A percentile compares a stretch with the other conserved stretches of the same genome.
phyloP scores from a whole-genome alignment of 2,329 filamentous ascomycete species.

The Furcasterigmium furcatum region DNA sequence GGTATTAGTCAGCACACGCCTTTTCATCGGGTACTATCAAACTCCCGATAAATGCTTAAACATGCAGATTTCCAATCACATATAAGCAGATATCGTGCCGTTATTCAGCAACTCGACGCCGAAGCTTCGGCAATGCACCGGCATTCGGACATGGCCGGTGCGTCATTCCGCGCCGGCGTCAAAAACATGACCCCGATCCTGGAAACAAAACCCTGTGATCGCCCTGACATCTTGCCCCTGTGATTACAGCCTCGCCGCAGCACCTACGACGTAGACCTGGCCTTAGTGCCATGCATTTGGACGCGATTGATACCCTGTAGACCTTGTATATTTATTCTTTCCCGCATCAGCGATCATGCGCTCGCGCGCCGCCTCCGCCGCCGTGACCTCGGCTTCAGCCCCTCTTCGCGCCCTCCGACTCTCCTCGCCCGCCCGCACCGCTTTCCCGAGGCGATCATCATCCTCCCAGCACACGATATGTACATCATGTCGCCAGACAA shows the following conservation, averaged over 20 bases:
- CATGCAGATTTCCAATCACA: too few relatives aligned
- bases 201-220: not conserved
- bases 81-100: too few relatives aligned
- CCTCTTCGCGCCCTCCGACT: constrained; percentile 2
- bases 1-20: too few relatives aligned
- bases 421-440: constrained; percentile 2
- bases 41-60: too few relatives aligned
- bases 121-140: constrained; percentile 1
- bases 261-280: not conserved
- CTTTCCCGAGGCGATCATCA: not conserved
- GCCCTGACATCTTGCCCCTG: not conserved
- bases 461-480: not conserved
- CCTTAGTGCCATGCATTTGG: too few relatives aligned
- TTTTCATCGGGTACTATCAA: too few relatives aligned
- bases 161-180: not conserved
- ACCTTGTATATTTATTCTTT: not conserved
- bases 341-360: constrained; percentile 1
- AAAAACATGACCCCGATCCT: constrained; percentile 2
- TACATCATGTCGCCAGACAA: not conserved
- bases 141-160: constrained; percentile 3
- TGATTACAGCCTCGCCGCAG: not conserved
- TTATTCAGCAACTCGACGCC: too few relatives aligned
- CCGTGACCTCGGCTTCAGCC: not conserved
- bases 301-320: not conserved
- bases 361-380: constrained; percentile 1